Evolutionary conservation across 176 grass and related monocot genomes (phyloP).

Genomic region (Miscanthus lutarioriparius): DNA sequence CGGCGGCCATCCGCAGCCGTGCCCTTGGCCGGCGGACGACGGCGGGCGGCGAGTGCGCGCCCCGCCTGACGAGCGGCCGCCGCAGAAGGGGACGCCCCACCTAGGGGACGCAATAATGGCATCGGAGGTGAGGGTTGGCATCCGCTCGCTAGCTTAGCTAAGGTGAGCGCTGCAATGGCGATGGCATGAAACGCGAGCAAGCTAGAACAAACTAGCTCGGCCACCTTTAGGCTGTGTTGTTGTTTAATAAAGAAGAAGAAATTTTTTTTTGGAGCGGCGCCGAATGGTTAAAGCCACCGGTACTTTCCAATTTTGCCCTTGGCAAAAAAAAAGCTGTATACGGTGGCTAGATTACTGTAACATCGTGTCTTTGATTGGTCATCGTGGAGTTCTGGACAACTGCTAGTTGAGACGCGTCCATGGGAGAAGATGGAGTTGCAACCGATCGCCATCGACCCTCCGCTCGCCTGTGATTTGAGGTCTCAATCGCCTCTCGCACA

Average conservation of each 20-base stretch:
- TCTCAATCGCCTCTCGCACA: no score
- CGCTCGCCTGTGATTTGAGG: no score
- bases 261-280: not conserved
- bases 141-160: conserved; percentile 14
- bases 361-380: no score
- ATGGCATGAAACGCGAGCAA: not conserved
- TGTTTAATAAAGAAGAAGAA: conserved; percentile 2
- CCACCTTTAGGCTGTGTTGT: conserved; percentile 1
- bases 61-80: conserved; percentile 12
- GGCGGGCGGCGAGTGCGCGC: conserved; percentile 33
- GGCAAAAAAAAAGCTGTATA: not conserved
- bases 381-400: no score
- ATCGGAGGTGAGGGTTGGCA: conserved; percentile 40
- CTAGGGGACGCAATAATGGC: conserved; percentile 28
- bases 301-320: conserved; percentile 33
- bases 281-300: conserved; percentile 30
- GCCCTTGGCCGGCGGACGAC: not conserved
- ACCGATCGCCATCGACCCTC: no score
- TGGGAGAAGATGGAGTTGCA: no score
- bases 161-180: conserved; percentile 1
- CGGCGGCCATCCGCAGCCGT: conserved; percentile 46
- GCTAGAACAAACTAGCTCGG: not conserved
- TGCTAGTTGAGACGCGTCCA: no score
- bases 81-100: conserved; percentile 30
- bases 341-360: no score